Base-by-base conservation (phyloP, 345 rosid species). In the Zanthoxylum bungeanum region DNA sequence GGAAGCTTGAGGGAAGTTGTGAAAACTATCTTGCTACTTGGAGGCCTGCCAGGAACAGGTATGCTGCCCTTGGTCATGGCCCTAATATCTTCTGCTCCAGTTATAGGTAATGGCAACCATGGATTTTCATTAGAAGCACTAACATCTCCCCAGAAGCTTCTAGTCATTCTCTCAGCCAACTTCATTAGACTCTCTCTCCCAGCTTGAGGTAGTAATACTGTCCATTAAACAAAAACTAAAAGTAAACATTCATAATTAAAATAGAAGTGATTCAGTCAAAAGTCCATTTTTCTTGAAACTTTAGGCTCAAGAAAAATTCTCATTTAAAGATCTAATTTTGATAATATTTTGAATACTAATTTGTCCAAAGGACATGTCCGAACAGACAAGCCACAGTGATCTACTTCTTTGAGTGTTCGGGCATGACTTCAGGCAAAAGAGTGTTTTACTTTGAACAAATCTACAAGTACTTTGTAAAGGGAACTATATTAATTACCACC, bases 151-250 rank as follows among this genome's bases (percentile, higher is more conserved):
- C 76, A 80, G 60, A 75, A 88, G 24, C 31, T 76, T 46, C 71
- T 72, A 31, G 66, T 70, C 85, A 86, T 80, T 28, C 78, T 79
- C 31, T 76, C 84, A 4, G 78, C 70, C 52, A 86, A 65, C 76
- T 73, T 78, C 55, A 88, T 21, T 49, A 85, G 25, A 21, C 75
- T 75, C 24, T 8, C 59, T 55, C 65, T 85, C 63, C 85, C 89
- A 46, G 17, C 58, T 56, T 58, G 53, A 12, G 75, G 34, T 17
- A 74, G 55, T n/a, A 60, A 4, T 28, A 28, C 77, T 74, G 66
- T 52, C 0, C 58, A 60, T n/a, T 28, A 40, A 5, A 55, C 58
- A 4, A 71, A 49, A 39, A 34, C 8, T n/a, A 52, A 42, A 17
- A 58, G 4, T 28, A 40, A 50, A 42, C 2, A 47, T 44, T 44